Base-by-base conservation (phyloP, 75 land plant genomes). In the Sequoia sempervirens region DNA sequence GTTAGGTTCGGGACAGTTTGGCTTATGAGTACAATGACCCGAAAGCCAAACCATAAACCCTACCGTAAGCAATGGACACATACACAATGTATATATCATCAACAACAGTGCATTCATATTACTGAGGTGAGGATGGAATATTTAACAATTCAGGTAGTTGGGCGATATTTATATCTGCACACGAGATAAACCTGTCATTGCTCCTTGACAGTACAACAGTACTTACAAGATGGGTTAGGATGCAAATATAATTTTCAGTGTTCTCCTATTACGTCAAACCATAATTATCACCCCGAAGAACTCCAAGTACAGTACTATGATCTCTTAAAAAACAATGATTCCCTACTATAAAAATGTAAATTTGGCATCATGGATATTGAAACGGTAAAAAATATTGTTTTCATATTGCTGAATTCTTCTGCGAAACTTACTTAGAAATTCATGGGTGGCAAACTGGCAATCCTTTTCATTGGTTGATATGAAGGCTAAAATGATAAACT, bases 31-130 rank as follows among this genome's bases (percentile, higher is more conserved):
- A 75, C 79, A 75, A 75, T 75, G 43, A 41, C 79, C 18, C 26
- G 10, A n/a, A n/a, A n/a, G 15, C 45, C 23, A 78, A 45, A 78
- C 80, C 80, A n/a, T 78, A 78, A 78, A 78, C 80, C 80, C 80
- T 78, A 78, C 3, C 53, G 53, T 50, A 78, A 43, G 80, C 45
- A 45, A 78, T 9, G 50, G 50, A 11, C 46, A 23, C 30, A 78
- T 78, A 45, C 50, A 45, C 80, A 45, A 10, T 78, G 52, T 43
- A 78, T 78, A 78, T 78, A 78, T 78, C 80, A 43, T 26, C 15
- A 26, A n/a, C 30, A 26, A n/a, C 70, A 66, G 17, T 66, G 17
- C 30, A n/a, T 32, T 26, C 30, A 1, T 5, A 28, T 26, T 66
- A 66, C 70, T 28, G 30, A 5, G 7, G n/a, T 61, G 5, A 20